A percentile compares a stretch with the other conserved stretches of the same genome.
Conservation (phyloP, 2,329 filamentous ascomycete genomes). For the Diaporthe destruens region DNA sequence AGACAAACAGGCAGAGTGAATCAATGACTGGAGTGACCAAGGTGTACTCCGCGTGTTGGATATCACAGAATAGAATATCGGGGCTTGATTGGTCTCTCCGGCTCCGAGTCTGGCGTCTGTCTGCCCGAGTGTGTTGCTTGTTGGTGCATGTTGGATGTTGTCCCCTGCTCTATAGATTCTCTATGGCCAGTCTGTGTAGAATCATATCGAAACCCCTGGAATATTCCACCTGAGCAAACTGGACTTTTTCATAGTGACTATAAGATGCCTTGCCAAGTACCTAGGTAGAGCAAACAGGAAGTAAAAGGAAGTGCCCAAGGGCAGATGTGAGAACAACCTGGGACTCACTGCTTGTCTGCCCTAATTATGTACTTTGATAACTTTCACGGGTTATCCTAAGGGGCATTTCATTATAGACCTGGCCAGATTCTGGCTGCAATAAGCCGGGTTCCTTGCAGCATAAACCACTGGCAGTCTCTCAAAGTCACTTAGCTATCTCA, state of each 20-base stretch:
- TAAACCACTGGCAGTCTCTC: not conserved
- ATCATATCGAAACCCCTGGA: slow-evolving; percentile 4
- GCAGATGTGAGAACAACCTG: not conserved
- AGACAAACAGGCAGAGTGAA: not conserved
- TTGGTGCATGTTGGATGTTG: too few relatives aligned
- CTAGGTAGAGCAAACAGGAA: not conserved
- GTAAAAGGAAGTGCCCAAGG: not conserved
- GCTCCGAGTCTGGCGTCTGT: not conserved
- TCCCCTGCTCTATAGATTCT: not conserved
- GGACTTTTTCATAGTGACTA: not conserved
- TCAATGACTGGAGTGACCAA: not conserved
- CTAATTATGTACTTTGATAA: not conserved
- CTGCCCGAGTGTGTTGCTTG: not conserved
- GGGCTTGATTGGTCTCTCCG: not conserved
- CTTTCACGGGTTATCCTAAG: not conserved
- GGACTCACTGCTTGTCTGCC: not conserved
- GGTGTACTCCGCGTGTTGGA: too few relatives aligned
- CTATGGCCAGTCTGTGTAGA: not conserved
- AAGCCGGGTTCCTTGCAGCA: not conserved
- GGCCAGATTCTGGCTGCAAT: not conserved
- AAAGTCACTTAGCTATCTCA: not conserved
- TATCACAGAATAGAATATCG: not conserved
- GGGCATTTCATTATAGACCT: too few relatives aligned
- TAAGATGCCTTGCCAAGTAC: not conserved
- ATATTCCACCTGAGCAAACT: not conserved